Base-by-base conservation (phyloP, 2,329 filamentous ascomycete species). In the Peltaster fructicola region DNA sequence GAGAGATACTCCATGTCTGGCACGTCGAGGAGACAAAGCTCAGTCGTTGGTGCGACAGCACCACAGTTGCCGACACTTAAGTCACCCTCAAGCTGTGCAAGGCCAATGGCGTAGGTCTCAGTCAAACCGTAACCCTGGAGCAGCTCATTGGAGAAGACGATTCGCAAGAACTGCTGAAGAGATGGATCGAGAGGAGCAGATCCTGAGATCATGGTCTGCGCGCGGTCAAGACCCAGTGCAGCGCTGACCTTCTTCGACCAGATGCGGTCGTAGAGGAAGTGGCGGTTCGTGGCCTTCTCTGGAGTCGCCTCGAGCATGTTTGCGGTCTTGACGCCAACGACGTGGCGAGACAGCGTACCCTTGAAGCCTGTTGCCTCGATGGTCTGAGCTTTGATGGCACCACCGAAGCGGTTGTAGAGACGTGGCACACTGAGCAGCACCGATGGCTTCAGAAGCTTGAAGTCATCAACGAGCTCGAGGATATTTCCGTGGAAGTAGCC, bases 401-500 rank as follows among this genome's bases (percentile, higher is more conserved):
- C 70, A 37, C 77, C 80, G 51, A 95, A 91, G 25, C 81, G 72
- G 52, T 91, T 93, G 61, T 72, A 95, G 7, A 98, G 64, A 34
- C 88, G 72, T 1, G 88, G 88, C 2, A 98, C 88, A 9, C 81
- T 91, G 40, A 76, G 71, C 50, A 98, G 81, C 7, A 65, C 65
- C 8, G 76, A 88, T 0, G 88, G 88, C 30, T 72, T 69, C 29
- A 98, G 61, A 18, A 81, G 50, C 59, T 95, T 91, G 55, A 98
- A 54, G 45, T 98, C 88, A 30, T 98, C 88, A 1, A 90, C 72
- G 10, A 98, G 59, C 35, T 78, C 77, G 8, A 77, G 47, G 33
- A 93, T 74, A 45, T 93, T 81, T 27, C 88, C 88, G 40, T 88
- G 80, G 65, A 93, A 98, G 52, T 85, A 98, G 8, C 85, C 88